Conservation (phyloP, 208 protist species). For the Acanthamoeba pearcei region DNA sequence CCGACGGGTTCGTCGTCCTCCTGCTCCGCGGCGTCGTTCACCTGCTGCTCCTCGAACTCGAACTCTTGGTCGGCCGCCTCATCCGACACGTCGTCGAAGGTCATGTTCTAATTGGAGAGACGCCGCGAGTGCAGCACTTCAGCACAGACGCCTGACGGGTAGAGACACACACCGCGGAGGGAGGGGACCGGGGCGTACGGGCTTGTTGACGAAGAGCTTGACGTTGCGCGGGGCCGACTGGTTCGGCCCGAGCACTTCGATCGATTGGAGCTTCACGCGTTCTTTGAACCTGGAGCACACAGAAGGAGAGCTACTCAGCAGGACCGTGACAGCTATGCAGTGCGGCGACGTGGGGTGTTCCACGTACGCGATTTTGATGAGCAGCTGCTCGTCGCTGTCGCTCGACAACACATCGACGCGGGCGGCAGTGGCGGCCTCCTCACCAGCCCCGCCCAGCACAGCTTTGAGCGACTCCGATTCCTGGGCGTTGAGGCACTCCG, state of each 20-base stretch:
- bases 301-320: no score
- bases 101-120: background rate
- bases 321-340: no score
- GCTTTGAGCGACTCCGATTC: background rate
- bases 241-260: constrained; percentile 12
- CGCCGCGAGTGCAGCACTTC: background rate
- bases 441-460: background rate
- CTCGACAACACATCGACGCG: background rate
- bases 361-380: constrained; percentile 45
- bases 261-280: constrained; percentile 4
- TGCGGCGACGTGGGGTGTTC: no score
- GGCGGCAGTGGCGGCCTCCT: background rate
- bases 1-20: background rate
- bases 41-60: background rate
- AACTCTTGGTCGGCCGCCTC: constrained; percentile 21
- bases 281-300: constrained; percentile 3
- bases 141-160: background rate
- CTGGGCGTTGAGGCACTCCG: constrained; percentile 5
- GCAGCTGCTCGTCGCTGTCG: constrained; percentile 19
- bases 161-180: no score
- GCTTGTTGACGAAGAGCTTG: constrained; percentile 30
- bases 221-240: background rate
- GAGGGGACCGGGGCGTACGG: background rate
- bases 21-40: background rate
- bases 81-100: constrained; percentile 20